A percentile compares a stretch with the other conserved stretches of the same genome.
These are phyloP conservation scores for Aspergillus sclerotialis DNA, from an alignment of 2,329 filamentous ascomycete species.

Conservation along the genomic window DNA sequence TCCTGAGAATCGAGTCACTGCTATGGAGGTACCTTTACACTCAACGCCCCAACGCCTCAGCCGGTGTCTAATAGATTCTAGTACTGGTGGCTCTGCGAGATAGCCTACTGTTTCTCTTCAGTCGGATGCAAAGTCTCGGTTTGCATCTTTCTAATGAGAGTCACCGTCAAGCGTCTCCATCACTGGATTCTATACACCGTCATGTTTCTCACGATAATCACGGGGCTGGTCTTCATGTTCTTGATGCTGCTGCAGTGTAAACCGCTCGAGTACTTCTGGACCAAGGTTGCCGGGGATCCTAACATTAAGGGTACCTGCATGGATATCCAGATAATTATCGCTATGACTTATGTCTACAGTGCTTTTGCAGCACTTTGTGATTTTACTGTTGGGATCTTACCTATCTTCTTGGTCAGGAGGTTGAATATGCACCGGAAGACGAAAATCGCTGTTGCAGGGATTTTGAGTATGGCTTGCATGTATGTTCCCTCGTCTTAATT, in stretches of 20 bases:
- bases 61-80: too few relatives aligned
- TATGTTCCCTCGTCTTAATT: constrained; percentile 16
- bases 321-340: constrained; percentile 25
- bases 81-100: constrained; percentile 47
- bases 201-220: constrained; percentile 38
- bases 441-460: constrained; percentile 46
- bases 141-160: constrained; percentile 46
- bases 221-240: constrained; percentile 44
- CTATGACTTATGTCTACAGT: constrained; percentile 29
- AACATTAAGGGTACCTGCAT: constrained; percentile 37
- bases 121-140: constrained; percentile 46
- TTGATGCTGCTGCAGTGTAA: constrained; percentile 49
- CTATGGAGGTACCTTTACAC: constrained; percentile 18
- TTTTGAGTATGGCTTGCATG: constrained; percentile 52
- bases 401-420: constrained; percentile 49
- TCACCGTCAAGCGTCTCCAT: constrained; percentile 42
- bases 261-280: constrained; percentile 48
- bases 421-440: constrained; percentile 48
- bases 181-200: constrained; percentile 41
- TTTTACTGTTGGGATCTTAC: constrained; percentile 47
- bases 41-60: background rate
- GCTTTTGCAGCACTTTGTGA: constrained; percentile 35
- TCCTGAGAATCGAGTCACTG: constrained; percentile 11
- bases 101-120: constrained; percentile 44
- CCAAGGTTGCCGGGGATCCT: constrained; percentile 14